Conservation (phyloP, 2,329 filamentous ascomycete genomes). For the Curvularia lunata region DNA sequence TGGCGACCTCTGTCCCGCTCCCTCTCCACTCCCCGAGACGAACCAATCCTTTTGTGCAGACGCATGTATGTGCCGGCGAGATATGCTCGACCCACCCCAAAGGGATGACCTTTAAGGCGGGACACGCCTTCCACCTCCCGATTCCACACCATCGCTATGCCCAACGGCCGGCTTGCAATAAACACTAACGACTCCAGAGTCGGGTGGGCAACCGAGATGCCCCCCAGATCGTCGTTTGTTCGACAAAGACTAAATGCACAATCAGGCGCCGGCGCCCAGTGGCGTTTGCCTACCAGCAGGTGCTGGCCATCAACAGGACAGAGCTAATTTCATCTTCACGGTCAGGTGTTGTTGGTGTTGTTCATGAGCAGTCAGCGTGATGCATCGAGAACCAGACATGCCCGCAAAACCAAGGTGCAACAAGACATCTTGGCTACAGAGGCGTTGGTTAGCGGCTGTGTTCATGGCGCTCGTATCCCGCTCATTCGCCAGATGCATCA, state of each 20-base stretch:
- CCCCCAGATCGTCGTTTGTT: conserved; percentile 4
- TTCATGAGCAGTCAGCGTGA: conserved; percentile 27
- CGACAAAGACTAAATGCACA: conserved; percentile 16
- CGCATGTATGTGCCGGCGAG: conserved; percentile 18
- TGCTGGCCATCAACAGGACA: conserved; percentile 17
- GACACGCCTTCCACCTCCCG: conserved; percentile 20
- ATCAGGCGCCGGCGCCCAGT: conserved; percentile 16
- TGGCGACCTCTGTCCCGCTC: conserved; percentile 23
- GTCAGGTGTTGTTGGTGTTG: conserved; percentile 26
- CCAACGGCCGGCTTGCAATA: conserved; percentile 15
- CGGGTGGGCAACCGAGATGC: conserved; percentile 2
- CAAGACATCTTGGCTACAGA: conserved; percentile 19
- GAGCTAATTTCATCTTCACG: conserved; percentile 17
- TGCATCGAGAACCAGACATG: conserved; percentile 24
- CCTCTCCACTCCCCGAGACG: conserved; percentile 18
- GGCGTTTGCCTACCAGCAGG: conserved; percentile 20
- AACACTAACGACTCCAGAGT: conserved; percentile 4
- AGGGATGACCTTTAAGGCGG: conserved; percentile 22
- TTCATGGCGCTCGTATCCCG: conserved; percentile 24
- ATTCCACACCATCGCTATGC: conserved; percentile 19
- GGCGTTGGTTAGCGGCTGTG: conserved; percentile 26
- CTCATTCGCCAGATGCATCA: conserved; percentile 33
- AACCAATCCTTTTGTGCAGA: conserved; percentile 31
- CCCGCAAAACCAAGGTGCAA: conserved; percentile 7
- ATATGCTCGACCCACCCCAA: conserved; percentile 20